Percentiles rank a stretch among this genome's conserved stretches.
Evolutionary conservation across 106 monocot species (phyloP).

Genomic region (Dactylorhiza incarnata): DNA sequence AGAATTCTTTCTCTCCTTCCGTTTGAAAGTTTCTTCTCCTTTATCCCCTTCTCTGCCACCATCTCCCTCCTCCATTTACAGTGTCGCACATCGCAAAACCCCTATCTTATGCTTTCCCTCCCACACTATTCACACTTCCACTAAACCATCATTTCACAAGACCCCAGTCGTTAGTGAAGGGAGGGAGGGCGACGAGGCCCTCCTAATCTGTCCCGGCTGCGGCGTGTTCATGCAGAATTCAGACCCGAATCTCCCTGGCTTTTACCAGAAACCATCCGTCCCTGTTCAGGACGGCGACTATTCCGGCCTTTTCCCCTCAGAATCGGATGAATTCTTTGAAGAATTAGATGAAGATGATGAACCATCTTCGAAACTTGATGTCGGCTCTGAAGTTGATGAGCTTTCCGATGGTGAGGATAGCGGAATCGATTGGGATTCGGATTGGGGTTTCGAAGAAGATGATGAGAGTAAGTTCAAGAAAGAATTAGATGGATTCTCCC

Average conservation of each 20-base stretch:
- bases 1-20: background rate
- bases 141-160: constrained; percentile 1
- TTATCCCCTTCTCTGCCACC: background rate
- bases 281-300: background rate
- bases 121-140: constrained; percentile 1
- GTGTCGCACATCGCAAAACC: constrained; percentile 5
- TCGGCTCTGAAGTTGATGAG: constrained; percentile 19
- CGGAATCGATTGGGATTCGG: constrained; percentile 36
- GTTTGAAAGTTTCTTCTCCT: background rate
- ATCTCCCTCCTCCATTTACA: background rate
- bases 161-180: constrained; percentile 62
- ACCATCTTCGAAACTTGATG: constrained; percentile 23
- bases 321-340: constrained; percentile 23
- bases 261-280: constrained; percentile 31
- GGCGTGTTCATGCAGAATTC: constrained; percentile 90
- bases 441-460: constrained; percentile 45
- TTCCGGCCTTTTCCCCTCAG: constrained; percentile 8
- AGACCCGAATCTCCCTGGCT: constrained; percentile 78
- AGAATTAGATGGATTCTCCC: constrained; percentile 72
- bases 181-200: constrained; percentile 39
- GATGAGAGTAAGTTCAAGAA: constrained; percentile 35
- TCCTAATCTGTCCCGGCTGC: constrained; percentile 77
- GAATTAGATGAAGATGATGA: constrained; percentile 29
- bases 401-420: constrained; percentile 16
- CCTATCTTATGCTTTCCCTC: constrained; percentile 16